Base-by-base conservation (phyloP, 257 asterid species). In the Primulina huaijiensis region DNA sequence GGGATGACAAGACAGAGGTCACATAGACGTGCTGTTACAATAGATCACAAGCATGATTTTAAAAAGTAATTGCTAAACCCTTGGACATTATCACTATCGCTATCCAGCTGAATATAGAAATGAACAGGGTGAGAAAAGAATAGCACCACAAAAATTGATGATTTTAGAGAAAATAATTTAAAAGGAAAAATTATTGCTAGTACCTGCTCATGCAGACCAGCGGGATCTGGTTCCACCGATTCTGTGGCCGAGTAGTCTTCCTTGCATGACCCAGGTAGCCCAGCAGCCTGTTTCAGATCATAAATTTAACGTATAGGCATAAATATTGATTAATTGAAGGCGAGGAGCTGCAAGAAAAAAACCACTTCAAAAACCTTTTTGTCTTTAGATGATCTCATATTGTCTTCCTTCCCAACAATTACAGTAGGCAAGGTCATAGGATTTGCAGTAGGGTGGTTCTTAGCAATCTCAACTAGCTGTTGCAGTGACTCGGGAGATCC, bases 401-500 rank as follows among this genome's bases (percentile, higher is more conserved):
- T 75, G 55, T 92, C 98, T 40, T 88, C 97, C 79, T 89, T 87
- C 75, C 86, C 92, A 70, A 72, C 72, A 58, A 85, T 60, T 65
- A 72, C 80, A 72, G 88, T 83, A 78, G 89, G 74, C 74, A 87
- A 64, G 60, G 80, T 64, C 67, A 84, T 72, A 62, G 85, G 73
- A 79, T 43, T 84, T 60, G 86, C 72, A 60, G 80, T 73, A 57
- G 96, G 96, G 75, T 91, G 96, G 75, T 91, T 91, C 81, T 92
- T 94, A 35, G 95, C 99, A 73, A 91, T 86, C 84, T 94, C 99
- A 82, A 94, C 86, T 75, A 94, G 88, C 78, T 83, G 92, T 67
- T 86, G 96, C 77, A 94, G 79, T 69, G 96, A 86, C 77, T 94
- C 97, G 0, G 97, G 99, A 79, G 97, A 89, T 62, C 96, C 99